Base-by-base conservation (phyloP, 768 basidiomycete species). In the Sporobolomyces phaffii region DNA sequence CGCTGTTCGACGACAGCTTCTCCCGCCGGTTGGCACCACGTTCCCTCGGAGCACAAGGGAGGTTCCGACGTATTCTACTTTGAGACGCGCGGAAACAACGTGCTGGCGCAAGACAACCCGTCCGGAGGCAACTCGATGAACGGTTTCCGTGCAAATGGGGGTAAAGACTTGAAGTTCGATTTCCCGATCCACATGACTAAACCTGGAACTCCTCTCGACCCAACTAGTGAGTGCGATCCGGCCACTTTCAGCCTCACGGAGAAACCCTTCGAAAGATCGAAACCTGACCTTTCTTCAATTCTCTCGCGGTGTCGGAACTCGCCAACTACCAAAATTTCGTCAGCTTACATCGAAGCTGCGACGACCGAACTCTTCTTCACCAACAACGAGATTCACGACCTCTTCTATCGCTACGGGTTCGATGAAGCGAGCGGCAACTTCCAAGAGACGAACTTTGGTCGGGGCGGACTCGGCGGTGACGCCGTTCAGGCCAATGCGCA, bases 71-170 rank as follows among this genome's bases (percentile, higher is more conserved):
- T 79, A 64, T 64, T 76, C 71, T 88, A 87, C 75, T 87, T 85
- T 38, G 86, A 87, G 24, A 89, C 86, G 1, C 96, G 70, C 28
- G 79, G 79, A 34, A 79, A 79, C 77, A 81, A 86, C 82, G 84
- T 91, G 65, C 91, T 92, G 72, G 89, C 92, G 1, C 94, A 97
- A 72, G 94, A 97, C 83, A 90, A 93, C 77, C 90, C 88, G 86
- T 84, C 86, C 59, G 90, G 90, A 40, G 81, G 79, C 74, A 86
- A 85, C 72, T 59, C 72, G 3, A 91, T 86, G 26, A 64, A 81
- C 74, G 96, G 96, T 78, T 85, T 85, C 75, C 88, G 94, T 59
- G 92, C 94, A 0, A 82, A 85, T 62, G 88, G 78, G 53, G 85
- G 86, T 51, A 64, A 61, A 15, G 49, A 64, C 47, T 79, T 83